These are phyloP conservation scores for Exophiala sideris DNA, from an alignment of 2,329 filamentous ascomycete genomes.

Conservation along the genomic window DNA sequence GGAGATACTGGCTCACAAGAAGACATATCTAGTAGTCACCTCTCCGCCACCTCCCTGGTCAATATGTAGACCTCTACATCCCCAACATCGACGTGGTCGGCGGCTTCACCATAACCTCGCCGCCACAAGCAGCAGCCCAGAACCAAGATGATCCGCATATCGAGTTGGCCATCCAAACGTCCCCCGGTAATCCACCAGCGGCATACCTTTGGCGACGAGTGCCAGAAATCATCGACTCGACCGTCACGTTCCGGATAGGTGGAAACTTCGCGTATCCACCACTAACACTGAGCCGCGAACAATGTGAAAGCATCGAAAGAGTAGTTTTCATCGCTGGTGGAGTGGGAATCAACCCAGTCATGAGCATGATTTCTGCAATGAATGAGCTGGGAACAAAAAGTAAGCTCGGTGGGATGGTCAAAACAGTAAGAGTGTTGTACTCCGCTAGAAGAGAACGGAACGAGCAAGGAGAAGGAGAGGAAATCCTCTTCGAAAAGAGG, in stretches of 20 bases:
- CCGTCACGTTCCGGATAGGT: slow-evolving; percentile 68
- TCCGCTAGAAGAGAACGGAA: slow-evolving; percentile 24
- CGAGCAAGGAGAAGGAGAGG: slow-evolving; percentile 21
- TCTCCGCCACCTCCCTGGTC: slow-evolving; percentile 70
- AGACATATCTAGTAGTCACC: slow-evolving; percentile 28
- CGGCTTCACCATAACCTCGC: slow-evolving; percentile 83
- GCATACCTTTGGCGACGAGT: slow-evolving; percentile 68
- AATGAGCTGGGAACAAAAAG: slow-evolving; percentile 15
- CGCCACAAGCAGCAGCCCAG: slow-evolving; percentile 49
- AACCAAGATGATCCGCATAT: slow-evolving; percentile 51
- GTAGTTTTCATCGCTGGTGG: slow-evolving; percentile 76
- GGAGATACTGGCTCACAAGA: slow-evolving; percentile 9
- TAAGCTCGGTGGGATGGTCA: slow-evolving; percentile 16
- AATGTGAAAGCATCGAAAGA: slow-evolving; percentile 46
- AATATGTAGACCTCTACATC: slow-evolving; percentile 83
- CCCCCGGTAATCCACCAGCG: slow-evolving; percentile 67
- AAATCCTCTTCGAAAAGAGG: slow-evolving; percentile 53
- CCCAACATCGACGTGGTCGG: slow-evolving; percentile 68
- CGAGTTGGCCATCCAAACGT: slow-evolving; percentile 74
- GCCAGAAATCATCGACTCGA: slow-evolving; percentile 53
- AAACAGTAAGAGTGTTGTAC: slow-evolving; percentile 24
- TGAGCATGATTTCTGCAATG: slow-evolving; percentile 30
- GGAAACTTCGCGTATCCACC: slow-evolving; percentile 81
- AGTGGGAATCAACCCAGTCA: slow-evolving; percentile 66
- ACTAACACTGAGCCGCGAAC: slow-evolving; percentile 39